A percentile compares a stretch with the other conserved stretches of the same genome.
These are phyloP conservation scores for Cajanus cajan DNA, from an alignment of 306 rosid species.

Conservation along the genomic window DNA sequence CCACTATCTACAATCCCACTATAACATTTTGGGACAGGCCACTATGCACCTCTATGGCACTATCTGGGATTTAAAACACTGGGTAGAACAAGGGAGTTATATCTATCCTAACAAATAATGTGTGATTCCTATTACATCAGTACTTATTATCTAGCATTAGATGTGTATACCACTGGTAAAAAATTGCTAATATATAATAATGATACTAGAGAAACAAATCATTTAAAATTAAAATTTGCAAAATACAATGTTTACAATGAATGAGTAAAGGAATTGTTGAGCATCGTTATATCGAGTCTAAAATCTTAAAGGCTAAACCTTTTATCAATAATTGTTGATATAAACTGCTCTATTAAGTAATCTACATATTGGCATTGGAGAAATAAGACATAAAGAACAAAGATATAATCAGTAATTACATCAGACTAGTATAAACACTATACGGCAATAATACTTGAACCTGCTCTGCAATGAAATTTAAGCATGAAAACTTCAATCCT, in stretches of 20 bases:
- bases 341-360: background rate
- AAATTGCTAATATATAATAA: background rate
- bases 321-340: background rate
- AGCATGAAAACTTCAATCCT: slow-evolving; percentile 14
- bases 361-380: background rate
- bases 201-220: background rate
- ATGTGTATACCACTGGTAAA: background rate
- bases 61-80: no score
- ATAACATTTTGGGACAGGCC: no score
- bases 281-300: background rate
- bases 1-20: no score
- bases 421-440: background rate
- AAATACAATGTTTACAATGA: slow-evolving; percentile 6
- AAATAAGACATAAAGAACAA: background rate
- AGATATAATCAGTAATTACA: background rate
- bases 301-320: slow-evolving; percentile 19
- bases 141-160: slow-evolving; percentile 18
- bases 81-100: background rate
- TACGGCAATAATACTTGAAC: slow-evolving; percentile 1
- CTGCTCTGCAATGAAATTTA: background rate
- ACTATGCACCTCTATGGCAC: no score
- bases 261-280: background rate
- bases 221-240: slow-evolving; percentile 3
- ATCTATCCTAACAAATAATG: background rate
- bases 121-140: background rate